Evolutionary conservation across 345 rosid species (phyloP).

Genomic region (Atalantia buxifolia): DNA sequence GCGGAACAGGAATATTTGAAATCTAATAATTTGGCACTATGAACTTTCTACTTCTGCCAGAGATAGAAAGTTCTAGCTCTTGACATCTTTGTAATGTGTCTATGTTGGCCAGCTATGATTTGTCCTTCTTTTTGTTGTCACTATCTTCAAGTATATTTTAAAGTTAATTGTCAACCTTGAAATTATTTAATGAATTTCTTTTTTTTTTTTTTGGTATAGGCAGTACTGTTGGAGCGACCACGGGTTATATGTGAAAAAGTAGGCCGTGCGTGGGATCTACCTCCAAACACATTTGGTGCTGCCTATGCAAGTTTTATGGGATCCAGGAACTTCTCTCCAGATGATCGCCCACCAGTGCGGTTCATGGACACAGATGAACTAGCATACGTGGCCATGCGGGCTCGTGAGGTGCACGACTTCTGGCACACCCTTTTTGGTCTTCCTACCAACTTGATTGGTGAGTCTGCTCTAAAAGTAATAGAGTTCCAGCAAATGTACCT

Average conservation of each 20-base stretch:
- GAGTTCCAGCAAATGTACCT: constrained; percentile 79
- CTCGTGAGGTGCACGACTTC: constrained; percentile 79
- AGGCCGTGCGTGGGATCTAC: constrained; percentile 72
- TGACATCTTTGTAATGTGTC: not conserved
- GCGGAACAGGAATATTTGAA: not conserved
- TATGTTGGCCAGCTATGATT: not conserved
- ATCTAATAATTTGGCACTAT: not conserved
- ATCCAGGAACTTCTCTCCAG: constrained; percentile 76
- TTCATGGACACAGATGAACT: constrained; percentile 77
- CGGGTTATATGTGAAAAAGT: constrained; percentile 62
- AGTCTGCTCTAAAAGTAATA: constrained; percentile 70
- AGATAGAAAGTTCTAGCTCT: not conserved
- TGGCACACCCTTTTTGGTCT: constrained; percentile 78
- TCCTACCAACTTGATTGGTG: constrained; percentile 68
- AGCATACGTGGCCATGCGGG: constrained; percentile 64
- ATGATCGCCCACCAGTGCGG: constrained; percentile 72
- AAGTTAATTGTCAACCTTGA: not conserved
- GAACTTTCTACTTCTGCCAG: not conserved
- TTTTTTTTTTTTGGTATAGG: constrained; percentile 26
- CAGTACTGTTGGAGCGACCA: constrained; percentile 59
- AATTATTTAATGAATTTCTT: not conserved
- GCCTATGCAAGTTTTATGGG: constrained; percentile 86
- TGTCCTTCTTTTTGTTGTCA: not conserved
- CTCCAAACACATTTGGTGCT: constrained; percentile 71
- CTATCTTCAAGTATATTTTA: not conserved